phyloP scores from a whole-genome alignment of 2,329 filamentous ascomycete genomes.

The Daldinia eschscholtzii region DNA sequence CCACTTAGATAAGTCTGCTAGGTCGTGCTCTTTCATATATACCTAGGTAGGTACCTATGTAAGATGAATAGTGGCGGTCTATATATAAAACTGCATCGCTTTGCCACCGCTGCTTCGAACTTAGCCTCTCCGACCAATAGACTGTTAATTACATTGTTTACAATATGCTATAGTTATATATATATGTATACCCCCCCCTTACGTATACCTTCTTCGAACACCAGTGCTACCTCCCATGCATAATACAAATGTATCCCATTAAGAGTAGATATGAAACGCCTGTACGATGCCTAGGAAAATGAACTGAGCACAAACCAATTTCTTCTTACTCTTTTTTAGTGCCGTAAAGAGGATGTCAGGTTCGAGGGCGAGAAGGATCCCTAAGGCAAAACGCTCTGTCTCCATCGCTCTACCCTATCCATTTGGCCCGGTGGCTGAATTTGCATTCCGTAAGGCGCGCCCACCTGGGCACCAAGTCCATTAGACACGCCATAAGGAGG shows the following conservation, averaged over 20 bases:
- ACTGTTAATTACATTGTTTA: slow-evolving; percentile 29
- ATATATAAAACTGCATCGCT: not conserved
- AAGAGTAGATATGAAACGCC: slow-evolving; percentile 36
- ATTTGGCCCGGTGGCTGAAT: slow-evolving; percentile 49
- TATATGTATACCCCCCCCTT: not conserved
- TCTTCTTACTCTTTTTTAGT: not conserved
- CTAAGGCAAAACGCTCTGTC: slow-evolving; percentile 51
- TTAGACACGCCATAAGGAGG: slow-evolving; percentile 33
- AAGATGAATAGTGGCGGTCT: not conserved
- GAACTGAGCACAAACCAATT: slow-evolving; percentile 11
- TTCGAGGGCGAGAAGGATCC: not conserved
- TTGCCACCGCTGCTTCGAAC: not conserved
- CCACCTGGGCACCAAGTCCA: slow-evolving; percentile 40
- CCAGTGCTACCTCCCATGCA: slow-evolving; percentile 34
- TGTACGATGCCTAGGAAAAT: slow-evolving; percentile 33
- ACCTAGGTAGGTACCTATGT: too few species aligned
- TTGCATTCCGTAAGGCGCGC: slow-evolving; percentile 43
- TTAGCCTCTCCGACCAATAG: not conserved
- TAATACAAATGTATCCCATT: slow-evolving; percentile 23
- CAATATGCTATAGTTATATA: slow-evolving; percentile 26
- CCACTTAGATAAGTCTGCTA: not conserved
- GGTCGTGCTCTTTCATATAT: not conserved
- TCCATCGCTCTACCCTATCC: slow-evolving; percentile 53
- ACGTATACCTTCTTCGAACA: slow-evolving; percentile 29
- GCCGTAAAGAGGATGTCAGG: not conserved